Percentiles rank a stretch among this genome's conserved stretches.
phyloP scores from a whole-genome alignment of 2,329 filamentous ascomycete genomes.

The Colletotrichum zoysiae region DNA sequence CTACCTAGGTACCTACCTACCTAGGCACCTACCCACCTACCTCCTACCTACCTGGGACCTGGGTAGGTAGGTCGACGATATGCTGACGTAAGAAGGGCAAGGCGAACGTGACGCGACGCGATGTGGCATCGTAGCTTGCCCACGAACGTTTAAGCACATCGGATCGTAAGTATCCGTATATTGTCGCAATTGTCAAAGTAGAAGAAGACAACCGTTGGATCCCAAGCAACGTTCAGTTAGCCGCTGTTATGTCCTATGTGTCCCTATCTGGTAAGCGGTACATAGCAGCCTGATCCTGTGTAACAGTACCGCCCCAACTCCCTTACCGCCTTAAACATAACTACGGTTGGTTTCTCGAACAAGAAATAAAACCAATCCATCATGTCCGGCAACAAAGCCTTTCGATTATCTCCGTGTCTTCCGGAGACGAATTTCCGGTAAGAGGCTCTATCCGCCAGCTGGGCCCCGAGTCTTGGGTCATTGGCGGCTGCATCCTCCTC shows the following conservation, averaged over 20 bases:
- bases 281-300: too few relatives aligned
- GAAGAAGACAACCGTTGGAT: too few relatives aligned
- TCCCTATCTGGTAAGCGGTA: too few relatives aligned
- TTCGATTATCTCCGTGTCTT: background rate
- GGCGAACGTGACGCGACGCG: constrained; percentile 1
- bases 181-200: too few relatives aligned
- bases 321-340: background rate
- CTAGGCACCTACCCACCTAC: too few relatives aligned
- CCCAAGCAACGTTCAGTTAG: too few relatives aligned
- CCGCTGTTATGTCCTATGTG: too few relatives aligned
- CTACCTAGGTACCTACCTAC: too few relatives aligned
- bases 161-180: too few relatives aligned
- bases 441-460: background rate
- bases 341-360: background rate
- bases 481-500: background rate
- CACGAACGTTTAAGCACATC: too few relatives aligned
- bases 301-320: background rate
- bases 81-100: constrained; percentile 23
- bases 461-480: background rate
- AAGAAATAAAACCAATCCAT: background rate
- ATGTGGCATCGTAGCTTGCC: background rate
- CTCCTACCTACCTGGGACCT: too few relatives aligned
- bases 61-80: too few relatives aligned
- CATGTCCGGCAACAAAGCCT: background rate
- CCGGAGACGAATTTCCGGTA: background rate